Base-by-base conservation (phyloP, 169 alveolate species). In the Cryptosporidium sp. region DNA sequence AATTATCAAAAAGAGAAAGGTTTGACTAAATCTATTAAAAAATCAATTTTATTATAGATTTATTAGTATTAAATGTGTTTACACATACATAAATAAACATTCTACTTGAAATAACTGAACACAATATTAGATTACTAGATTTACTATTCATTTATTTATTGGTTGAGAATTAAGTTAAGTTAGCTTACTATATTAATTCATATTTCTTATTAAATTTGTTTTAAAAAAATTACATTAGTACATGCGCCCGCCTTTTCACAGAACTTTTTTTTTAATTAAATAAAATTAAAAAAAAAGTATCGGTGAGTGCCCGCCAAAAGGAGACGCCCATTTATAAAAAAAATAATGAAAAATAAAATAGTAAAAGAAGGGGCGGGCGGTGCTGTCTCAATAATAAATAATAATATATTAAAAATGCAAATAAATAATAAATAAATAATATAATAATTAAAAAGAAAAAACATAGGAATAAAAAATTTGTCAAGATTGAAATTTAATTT, bases 1-100 rank as follows among this genome's bases (percentile, higher is more conserved):
- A 26, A 60, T 73, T 26, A 73, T 73, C 21, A 73, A 73, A 35
- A 73, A 58, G 48, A 73, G 86, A 21, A 73, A 73, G 16, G 21
- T 73, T 16, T 73, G 70, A 21, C 10, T 21, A 3, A 56, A 26
- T 8, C 7, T 10, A 26, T 21, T 56, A 26, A 23, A 8, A 10
- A 8, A 42, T 4, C 3, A 7, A 37, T 5, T 37, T 42, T 42
- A 42, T 42, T 42, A 42, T 9, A 5, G 48, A 42, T 42, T 7
- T 42, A 42, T 42, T 42, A 42, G 48, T 9, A 42, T 39, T 42
- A 42, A 37, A 37, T 37, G 4, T 31, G 4, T 1, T 31, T 31
- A 0, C 35, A 31, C 35, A 31, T 31, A 31, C 35, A 31, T 31
- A 37, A 0, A 42, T 42, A 42, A 0, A 42, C 16, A 9, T 0